Base-by-base conservation (phyloP, 768 basidiomycete species). In the Lyophyllum shimeji region DNA sequence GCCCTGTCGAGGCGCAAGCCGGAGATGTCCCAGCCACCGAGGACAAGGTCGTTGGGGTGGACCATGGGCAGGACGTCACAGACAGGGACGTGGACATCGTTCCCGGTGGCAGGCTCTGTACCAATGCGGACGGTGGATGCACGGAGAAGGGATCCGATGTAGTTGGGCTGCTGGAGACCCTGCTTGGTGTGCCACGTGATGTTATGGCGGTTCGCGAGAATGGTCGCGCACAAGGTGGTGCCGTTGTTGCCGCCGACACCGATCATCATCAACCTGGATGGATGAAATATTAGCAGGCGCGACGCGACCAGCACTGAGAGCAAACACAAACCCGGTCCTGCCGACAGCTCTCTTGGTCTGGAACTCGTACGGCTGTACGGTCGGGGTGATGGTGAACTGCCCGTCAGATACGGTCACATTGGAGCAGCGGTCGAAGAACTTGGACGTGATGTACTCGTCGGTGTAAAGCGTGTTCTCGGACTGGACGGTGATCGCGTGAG, bases 21-120 rank as follows among this genome's bases (percentile, higher is more conserved):
- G 42, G 95, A 97, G 67, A 99, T 98, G 67, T 99, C 97, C 97
- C 96, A 99, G 18, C 97, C 96, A 47, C 97, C 93, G 60, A 98
- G 84, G 62, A 97, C 92, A 66, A 98, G 87, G 74, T 98, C 97
- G 67, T 97, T 95, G 48, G 96, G 96, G 75, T 98, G 95, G 46
- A 95, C 94, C 93, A 96, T 97, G 46, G 95, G 95, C 42, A 97
- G 82, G 59, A 98, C 84, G 65, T 96, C 95, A 9, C 87, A 90
- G 66, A 98, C 76, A 17, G 97, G 97, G 59, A 96, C 87, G 65
- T 95, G 82, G 61, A 98, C 84, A 66, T 98, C 97, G 75, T 93
- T 92, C 63, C 89, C 90, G 2, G 86, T 86, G 27, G 71, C 66
- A 37, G 84, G 82, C 61, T 98, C 93, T 52, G 82, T 81, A 43